Evolutionary conservation across 352 stramenopile species (phyloP), one percentile per base, ranked within the genome.

Genomic region (Phytophthora citricola): DNA sequence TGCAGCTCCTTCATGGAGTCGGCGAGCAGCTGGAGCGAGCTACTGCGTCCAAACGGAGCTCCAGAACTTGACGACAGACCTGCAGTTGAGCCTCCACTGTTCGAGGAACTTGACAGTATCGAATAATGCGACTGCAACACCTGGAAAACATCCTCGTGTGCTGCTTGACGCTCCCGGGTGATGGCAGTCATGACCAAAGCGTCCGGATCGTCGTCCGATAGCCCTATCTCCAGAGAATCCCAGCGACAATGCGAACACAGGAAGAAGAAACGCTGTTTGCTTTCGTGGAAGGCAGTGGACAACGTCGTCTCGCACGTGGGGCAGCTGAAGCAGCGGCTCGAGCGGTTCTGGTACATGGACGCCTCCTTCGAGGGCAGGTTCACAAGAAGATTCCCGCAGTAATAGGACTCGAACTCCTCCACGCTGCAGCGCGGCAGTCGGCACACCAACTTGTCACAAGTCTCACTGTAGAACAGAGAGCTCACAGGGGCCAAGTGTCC

Each of bases 351-450:
- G 74, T 94, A 95, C 71, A 89, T 78, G 51, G 69, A 84, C 20
- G 89, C 89, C 57, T 96, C 89, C 50, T 95, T 95, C 11, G 89
- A 95, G 27, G 89, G 84, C 73, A 96, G 63, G 66, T 96, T 96
- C 40, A 94, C 83, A 45, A 95, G 74, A 67, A 92, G 71, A 29
- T 89, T 88, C 29, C 84, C 75, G 67, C 89, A 96, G 73, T 95
- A 96, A 71, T 93, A 96, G 11, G 86, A 89, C 74, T 96, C 87
- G 53, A 96, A 95, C 71, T 96, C 89, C 55, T 95, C 79, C 22
- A 94, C 66, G 47, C 81, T 92, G 71, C 87, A 95, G 48, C 63
- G 44, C 26, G 87, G 79, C 31, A 72, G 66, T 17, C 85, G 85
- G 22, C 87, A 95, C 29, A 95, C 85, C 10, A 86, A 69, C 54